Conservation (phyloP, 1,139 yeast species). For the Yamadazyma sp. region DNA sequence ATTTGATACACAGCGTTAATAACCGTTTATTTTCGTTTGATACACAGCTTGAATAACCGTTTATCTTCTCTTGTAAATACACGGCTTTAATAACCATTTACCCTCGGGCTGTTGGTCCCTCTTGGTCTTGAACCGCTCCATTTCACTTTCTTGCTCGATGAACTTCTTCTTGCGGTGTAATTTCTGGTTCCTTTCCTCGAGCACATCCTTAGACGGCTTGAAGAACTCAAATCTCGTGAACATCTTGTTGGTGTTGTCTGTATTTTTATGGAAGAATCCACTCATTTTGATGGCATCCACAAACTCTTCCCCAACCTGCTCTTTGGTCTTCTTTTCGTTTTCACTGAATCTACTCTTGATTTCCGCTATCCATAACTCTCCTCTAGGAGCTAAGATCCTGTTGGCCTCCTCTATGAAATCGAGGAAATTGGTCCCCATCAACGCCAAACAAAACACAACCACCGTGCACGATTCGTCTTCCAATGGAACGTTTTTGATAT, state of each 20-base stretch:
- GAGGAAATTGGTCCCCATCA: conserved; percentile 95
- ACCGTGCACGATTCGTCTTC: conserved; percentile 75
- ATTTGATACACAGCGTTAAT: conserved; percentile 91
- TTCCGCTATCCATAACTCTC: conserved; percentile 97
- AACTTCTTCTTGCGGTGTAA: conserved; percentile 67
- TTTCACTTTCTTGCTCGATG: conserved; percentile 65
- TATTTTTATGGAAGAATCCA: conserved; percentile 85
- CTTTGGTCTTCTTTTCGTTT: conserved; percentile 24
- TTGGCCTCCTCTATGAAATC: conserved; percentile 91
- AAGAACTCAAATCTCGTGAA: conserved; percentile 91
- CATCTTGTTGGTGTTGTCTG: conserved; percentile 90
- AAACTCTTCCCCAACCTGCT: conserved; percentile 66
- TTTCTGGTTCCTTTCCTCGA: conserved; percentile 64
- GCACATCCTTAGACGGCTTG: conserved; percentile 74
- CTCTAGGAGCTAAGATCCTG: conserved; percentile 82
- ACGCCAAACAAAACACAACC: conserved; percentile 86
- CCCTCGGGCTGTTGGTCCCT: conserved; percentile 71
- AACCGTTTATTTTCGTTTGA: conserved; percentile 88
- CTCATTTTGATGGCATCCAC: conserved; percentile 70
- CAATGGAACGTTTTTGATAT: conserved; percentile 86
- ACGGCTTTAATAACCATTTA: conserved; percentile 88
- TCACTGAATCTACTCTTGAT: conserved; percentile 89
- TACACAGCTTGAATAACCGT: conserved; percentile 93
- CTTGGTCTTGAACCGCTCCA: conserved; percentile 55
- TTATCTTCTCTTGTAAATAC: conserved; percentile 91